A percentile compares a stretch with the other conserved stretches of the same genome.
Conservation (phyloP, 768 basidiomycete genomes). For the Rhodotorula diobovata region DNA sequence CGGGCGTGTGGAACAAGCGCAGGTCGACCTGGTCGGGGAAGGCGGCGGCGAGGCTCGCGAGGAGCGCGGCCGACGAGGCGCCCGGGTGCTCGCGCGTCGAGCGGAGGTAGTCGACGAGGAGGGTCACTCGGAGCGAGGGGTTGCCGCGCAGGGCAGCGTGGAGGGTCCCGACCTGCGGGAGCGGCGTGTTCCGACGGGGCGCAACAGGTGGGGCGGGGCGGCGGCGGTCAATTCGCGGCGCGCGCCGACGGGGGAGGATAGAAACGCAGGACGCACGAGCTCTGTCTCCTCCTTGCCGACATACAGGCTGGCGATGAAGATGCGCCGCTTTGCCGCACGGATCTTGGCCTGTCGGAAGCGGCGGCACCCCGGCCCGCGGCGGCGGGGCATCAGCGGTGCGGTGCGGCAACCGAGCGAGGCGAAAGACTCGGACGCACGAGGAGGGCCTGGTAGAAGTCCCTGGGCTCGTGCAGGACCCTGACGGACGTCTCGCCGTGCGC, state of each 20-base stretch:
- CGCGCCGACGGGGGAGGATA: not conserved
- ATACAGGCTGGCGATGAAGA: slow-evolving; percentile 87
- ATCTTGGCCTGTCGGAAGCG: slow-evolving; percentile 72
- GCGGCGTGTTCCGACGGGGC: slow-evolving; percentile 2
- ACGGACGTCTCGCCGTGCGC: slow-evolving; percentile 53
- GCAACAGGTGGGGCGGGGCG: not conserved
- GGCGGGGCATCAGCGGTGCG: not conserved
- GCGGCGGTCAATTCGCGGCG: not conserved
- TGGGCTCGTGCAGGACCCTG: slow-evolving; percentile 57
- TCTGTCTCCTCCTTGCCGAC: slow-evolving; percentile 73
- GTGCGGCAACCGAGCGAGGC: not conserved
- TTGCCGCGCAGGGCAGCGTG: slow-evolving; percentile 59
- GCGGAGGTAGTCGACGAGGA: slow-evolving; percentile 70
- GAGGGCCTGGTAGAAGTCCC: slow-evolving; percentile 57
- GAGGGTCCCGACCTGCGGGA: slow-evolving; percentile 66
- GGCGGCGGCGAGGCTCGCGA: slow-evolving; percentile 67
- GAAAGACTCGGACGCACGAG: slow-evolving; percentile 49
- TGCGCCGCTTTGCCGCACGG: slow-evolving; percentile 64
- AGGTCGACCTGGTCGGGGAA: slow-evolving; percentile 70
- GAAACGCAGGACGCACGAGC: slow-evolving; percentile 57
- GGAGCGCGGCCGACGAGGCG: slow-evolving; percentile 51
- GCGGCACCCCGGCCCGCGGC: not conserved
- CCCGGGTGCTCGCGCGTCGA: slow-evolving; percentile 49
- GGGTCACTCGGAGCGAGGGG: slow-evolving; percentile 60
- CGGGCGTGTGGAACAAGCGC: slow-evolving; percentile 81